phyloP scores from a whole-genome alignment of 805 yeast genomes.

The Candida yuanshanica region DNA sequence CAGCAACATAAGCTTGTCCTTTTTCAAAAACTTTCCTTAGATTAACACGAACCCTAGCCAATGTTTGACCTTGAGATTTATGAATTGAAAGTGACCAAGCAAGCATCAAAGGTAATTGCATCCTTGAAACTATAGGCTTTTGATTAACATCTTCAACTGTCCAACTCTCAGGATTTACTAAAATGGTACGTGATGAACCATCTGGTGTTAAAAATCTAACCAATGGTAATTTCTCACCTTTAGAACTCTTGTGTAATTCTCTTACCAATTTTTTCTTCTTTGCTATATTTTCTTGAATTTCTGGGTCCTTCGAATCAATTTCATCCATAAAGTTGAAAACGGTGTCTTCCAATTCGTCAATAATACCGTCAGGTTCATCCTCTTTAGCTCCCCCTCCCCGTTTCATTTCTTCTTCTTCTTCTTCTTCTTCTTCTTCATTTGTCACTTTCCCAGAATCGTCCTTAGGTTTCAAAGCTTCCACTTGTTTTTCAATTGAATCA shows the following conservation, averaged over 20 bases:
- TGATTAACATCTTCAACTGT: constrained; percentile 69
- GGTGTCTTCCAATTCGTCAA: constrained; percentile 33
- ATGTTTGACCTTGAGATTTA: constrained; percentile 91
- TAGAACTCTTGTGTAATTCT: constrained; percentile 38
- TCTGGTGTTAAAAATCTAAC: constrained; percentile 73
- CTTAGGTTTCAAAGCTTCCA: constrained; percentile 14
- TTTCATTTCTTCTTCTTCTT: constrained; percentile 10
- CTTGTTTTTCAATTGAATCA: neutral
- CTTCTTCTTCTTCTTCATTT: constrained; percentile 8
- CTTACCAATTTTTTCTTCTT: constrained; percentile 44
- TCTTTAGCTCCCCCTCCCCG: constrained; percentile 10
- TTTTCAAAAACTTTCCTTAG: constrained; percentile 71
- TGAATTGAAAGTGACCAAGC: constrained; percentile 97
- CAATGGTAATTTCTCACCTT: constrained; percentile 55
- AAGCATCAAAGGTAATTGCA: constrained; percentile 81
- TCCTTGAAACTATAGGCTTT: constrained; percentile 60
- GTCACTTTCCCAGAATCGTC: constrained; percentile 15
- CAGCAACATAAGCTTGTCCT: constrained; percentile 95
- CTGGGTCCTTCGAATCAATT: constrained; percentile 21
- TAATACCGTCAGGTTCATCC: constrained; percentile 1
- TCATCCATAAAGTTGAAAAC: constrained; percentile 43
- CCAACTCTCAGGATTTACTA: constrained; percentile 83
- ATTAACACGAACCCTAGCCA: constrained; percentile 73
- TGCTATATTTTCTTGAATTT: constrained; percentile 29
- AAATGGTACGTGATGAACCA: constrained; percentile 64